Evolutionary conservation across 352 stramenopile genomes (phyloP).

Genomic region (Globisporangium recalcitrans): DNA sequence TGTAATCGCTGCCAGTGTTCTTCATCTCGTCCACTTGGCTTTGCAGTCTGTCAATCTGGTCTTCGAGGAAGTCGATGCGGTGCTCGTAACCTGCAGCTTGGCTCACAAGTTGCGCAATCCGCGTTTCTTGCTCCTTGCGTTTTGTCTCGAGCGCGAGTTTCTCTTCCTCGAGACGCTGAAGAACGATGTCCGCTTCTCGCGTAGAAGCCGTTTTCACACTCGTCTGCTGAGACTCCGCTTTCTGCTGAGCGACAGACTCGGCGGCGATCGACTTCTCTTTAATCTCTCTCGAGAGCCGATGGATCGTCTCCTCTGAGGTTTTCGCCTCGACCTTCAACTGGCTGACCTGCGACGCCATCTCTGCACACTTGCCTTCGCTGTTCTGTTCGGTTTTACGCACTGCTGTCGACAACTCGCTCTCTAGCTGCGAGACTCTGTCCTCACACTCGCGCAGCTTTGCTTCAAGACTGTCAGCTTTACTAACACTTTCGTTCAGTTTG

Average conservation of each 20-base stretch:
- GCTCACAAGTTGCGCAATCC: conserved; percentile 22
- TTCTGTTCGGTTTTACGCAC: not conserved
- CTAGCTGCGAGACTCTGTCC: not conserved
- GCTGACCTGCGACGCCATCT: conserved; percentile 1
- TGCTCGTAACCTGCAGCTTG: conserved; percentile 19
- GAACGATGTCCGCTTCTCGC: conserved; percentile 4
- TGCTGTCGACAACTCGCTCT: conserved; percentile 3
- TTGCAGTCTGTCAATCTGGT: conserved; percentile 9
- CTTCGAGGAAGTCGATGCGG: conserved; percentile 10
- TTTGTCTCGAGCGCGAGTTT: conserved; percentile 20
- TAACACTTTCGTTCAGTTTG: conserved; percentile 19
- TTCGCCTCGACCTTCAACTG: not conserved
- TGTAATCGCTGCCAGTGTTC: not conserved
- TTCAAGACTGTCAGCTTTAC: conserved; percentile 6
- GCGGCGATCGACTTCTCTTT: not conserved
- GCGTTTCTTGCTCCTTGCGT: conserved; percentile 21
- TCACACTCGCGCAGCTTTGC: not conserved
- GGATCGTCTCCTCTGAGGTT: not conserved
- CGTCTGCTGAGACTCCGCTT: not conserved
- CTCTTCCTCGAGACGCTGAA: conserved; percentile 21
- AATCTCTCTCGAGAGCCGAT: conserved; percentile 4
- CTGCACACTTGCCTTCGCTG: not conserved
- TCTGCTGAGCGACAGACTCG: not conserved
- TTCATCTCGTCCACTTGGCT: not conserved
- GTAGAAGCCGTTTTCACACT: not conserved